Percentiles rank a stretch among this genome's conserved stretches.
phyloP scores from a whole-genome alignment of 805 yeast species.

The Saccharomycopsis guyanensis region DNA sequence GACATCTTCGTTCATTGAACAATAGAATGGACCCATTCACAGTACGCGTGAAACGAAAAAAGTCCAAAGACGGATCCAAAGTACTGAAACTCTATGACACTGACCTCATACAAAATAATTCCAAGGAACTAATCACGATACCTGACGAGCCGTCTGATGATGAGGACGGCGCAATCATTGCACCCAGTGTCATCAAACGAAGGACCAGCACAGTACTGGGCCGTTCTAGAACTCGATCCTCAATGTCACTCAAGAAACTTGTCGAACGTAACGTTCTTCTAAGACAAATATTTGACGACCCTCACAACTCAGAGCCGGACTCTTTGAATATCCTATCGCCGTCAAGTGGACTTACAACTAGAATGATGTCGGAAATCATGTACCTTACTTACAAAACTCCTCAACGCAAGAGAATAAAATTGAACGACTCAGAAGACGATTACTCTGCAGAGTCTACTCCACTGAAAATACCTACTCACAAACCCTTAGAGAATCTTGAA shows the following conservation, averaged over 20 bases:
- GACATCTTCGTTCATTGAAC: slow-evolving; percentile 60
- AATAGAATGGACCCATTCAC: neutral
- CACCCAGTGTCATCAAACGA: neutral
- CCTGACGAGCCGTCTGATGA: neutral
- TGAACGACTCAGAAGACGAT: slow-evolving; percentile 3
- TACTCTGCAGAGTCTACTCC: too few relatives aligned
- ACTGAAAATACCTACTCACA: too few relatives aligned
- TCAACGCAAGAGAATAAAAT: neutral
- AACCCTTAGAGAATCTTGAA: too few relatives aligned
- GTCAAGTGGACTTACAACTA: neutral
- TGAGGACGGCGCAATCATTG: neutral
- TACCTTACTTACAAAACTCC: neutral
- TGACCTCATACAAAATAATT: neutral
- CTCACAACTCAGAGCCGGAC: neutral
- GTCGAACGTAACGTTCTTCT: slow-evolving; percentile 1
- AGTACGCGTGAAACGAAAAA: neutral
- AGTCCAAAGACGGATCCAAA: neutral
- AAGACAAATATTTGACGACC: slow-evolving; percentile 3
- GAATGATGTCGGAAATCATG: neutral
- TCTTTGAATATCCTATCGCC: neutral
- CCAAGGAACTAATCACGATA: neutral
- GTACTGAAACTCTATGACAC: neutral
- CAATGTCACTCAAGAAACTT: slow-evolving; percentile 1
- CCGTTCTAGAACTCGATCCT: neutral
- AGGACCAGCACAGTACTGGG: neutral